Evolutionary conservation across 352 stramenopile genomes (phyloP).

Genomic region (Phytophthora europaea): DNA sequence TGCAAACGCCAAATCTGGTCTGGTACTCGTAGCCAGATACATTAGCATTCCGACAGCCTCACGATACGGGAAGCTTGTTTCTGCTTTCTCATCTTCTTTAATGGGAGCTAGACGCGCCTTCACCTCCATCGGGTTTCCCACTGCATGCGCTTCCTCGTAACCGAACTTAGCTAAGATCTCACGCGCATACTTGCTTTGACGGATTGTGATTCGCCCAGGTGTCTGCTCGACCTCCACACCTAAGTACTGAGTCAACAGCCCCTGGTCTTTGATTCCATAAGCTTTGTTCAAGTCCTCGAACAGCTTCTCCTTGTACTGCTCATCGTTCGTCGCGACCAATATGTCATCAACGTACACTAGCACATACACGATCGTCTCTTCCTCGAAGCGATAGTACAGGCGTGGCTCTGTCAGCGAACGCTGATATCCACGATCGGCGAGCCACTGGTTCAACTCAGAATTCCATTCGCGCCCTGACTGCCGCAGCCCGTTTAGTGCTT

Average conservation of each 20-base stretch:
- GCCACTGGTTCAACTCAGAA: slow-evolving; percentile 10
- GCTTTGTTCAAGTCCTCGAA: slow-evolving; percentile 7
- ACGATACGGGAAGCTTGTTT: slow-evolving; percentile 1
- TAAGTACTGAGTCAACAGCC: not conserved
- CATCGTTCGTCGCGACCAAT: slow-evolving; percentile 2
- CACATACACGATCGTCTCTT: slow-evolving; percentile 2
- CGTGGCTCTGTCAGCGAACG: slow-evolving; percentile 7
- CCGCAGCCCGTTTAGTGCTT: not conserved
- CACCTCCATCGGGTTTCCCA: slow-evolving; percentile 13
- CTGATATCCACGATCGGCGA: not conserved
- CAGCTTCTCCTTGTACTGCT: not conserved
- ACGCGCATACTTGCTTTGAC: slow-evolving; percentile 6
- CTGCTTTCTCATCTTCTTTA: not conserved
- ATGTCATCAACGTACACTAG: slow-evolving; percentile 7
- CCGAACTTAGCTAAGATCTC: slow-evolving; percentile 12
- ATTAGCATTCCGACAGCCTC: too few relatives aligned
- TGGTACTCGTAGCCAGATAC: too few relatives aligned
- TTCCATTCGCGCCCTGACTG: not conserved
- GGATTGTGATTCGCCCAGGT: not conserved
- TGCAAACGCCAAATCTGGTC: too few relatives aligned
- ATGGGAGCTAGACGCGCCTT: slow-evolving; percentile 1
- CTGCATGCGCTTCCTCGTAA: slow-evolving; percentile 14
- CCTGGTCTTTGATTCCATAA: slow-evolving; percentile 16
- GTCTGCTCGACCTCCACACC: slow-evolving; percentile 5
- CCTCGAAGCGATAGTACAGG: slow-evolving; percentile 14